Evolutionary conservation across 192 early-diverging fungal species (phyloP).

Genomic region (Backusella psychrophila): DNA sequence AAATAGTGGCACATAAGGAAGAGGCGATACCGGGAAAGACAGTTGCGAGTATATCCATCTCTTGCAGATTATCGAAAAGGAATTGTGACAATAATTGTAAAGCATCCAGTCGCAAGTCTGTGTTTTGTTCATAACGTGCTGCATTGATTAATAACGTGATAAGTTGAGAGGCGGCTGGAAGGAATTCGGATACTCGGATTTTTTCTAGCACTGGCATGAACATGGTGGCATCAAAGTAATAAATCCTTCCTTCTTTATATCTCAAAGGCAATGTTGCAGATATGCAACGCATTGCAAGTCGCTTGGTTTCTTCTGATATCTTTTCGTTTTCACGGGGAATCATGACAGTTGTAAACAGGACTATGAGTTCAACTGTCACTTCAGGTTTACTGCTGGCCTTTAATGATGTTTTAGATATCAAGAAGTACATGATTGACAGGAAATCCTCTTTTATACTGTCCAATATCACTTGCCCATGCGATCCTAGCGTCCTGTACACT

Average conservation of each 20-base stretch:
- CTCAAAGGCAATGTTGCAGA: constrained; percentile 16
- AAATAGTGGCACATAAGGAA: constrained; percentile 25
- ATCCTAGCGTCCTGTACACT: neutral
- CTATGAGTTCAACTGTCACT: neutral
- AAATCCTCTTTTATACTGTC: neutral
- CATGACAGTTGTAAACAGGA: neutral
- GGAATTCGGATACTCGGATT: constrained; percentile 4
- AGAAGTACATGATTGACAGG: constrained; percentile 1
- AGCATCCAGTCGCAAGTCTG: constrained; percentile 31
- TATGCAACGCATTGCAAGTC: constrained; percentile 24
- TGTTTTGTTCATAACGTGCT: constrained; percentile 17
- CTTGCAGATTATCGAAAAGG: constrained; percentile 26
- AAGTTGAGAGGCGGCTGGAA: constrained; percentile 15
- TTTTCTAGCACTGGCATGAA: neutral
- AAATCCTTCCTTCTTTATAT: constrained; percentile 1
- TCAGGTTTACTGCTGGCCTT: neutral
- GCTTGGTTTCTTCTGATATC: constrained; percentile 32
- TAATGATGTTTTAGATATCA: constrained; percentile 1
- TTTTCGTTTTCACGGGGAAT: neutral
- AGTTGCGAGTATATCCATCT: constrained; percentile 20
- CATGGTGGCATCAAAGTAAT: neutral
- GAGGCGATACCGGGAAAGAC: constrained; percentile 39
- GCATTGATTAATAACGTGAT: constrained; percentile 17
- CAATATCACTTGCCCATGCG: too few relatives aligned
- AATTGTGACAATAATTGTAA: constrained; percentile 32